Conservation (phyloP, 2,329 filamentous ascomycete genomes). For the Trichoderma lentiforme region DNA sequence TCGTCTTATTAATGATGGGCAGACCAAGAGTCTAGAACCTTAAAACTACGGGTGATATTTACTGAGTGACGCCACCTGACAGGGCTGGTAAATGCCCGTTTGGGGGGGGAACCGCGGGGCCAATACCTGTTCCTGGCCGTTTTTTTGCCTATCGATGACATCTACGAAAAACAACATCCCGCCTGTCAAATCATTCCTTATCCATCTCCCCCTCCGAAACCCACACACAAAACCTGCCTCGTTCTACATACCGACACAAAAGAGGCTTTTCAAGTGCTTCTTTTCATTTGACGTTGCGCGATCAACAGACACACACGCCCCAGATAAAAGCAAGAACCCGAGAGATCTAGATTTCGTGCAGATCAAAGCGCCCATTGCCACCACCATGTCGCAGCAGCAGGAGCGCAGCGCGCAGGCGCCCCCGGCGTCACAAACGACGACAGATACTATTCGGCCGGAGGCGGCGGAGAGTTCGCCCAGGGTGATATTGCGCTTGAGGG, state of each 20-base stretch:
- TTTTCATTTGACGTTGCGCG: not conserved
- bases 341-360: not conserved
- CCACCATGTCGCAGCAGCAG: constrained; percentile 31
- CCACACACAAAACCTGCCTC: not conserved
- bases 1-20: not conserved
- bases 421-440: constrained; percentile 35
- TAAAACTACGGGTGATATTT: not conserved
- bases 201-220: not conserved
- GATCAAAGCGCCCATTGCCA: not conserved
- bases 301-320: not conserved
- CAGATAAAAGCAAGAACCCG: not conserved
- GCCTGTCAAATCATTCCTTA: not conserved
- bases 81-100: not conserved
- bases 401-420: constrained; percentile 28
- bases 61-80: constrained; percentile 16
- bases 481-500: constrained; percentile 51
- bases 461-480: constrained; percentile 30
- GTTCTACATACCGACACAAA: not conserved
- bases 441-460: constrained; percentile 29
- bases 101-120: constrained; percentile 1
- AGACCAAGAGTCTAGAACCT: not conserved
- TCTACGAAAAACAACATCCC: not conserved
- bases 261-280: not conserved
- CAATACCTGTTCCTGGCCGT: constrained; percentile 5
- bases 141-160: constrained; percentile 8